Base-by-base conservation (phyloP, 345 rosid genomes). In the Punica granatum region DNA sequence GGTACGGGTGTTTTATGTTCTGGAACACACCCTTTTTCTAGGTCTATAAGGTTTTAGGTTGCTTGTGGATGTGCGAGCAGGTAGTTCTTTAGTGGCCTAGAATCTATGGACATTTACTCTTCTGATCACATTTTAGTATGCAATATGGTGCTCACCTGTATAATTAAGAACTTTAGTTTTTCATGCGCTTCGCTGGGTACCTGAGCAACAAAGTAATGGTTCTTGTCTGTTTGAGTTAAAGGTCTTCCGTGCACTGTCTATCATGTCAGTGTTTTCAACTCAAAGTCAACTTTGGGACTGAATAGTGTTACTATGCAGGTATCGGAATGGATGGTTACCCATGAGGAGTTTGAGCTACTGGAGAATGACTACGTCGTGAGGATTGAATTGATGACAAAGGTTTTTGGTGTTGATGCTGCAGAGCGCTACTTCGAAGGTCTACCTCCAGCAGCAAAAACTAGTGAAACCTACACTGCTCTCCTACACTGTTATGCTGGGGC, bases 401-500 rank as follows among this genome's bases (percentile, higher is more conserved):
- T 91, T 58, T 91, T 89, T 61, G 97, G 99, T 11, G 76, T 89
- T 23, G 89, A 91, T 78, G 90, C 96, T 69, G 97, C 97, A 64
- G 96, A 91, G 48, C 90, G 86, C 35, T 94, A 86, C 85, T 91
- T 94, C 68, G 90, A 94, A 41, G 88, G 84, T 64, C 72, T 94
- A 37, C 78, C 85, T 37, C 18, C 7, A 7, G 30, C 72, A 25
- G 86, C 75, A 6, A 90, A 86, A 88, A 86, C 92, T 58, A 43
- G 80, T 8, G 97, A 91, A 76, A 85, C 97, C 0, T 94, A 84
- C 79, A 88, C 99, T 21, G 86, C 99, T 67, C 93, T 94, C 39
- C 97, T 94, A 69, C 99, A 94, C 75, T 85, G 88, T 35, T 87
- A 70, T 74, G 96, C 97, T 58, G 82, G 70, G 30, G 80, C 83